These are phyloP conservation scores for Crithidia bombi DNA, from an alignment of 208 protist species.

Conservation along the genomic window DNA sequence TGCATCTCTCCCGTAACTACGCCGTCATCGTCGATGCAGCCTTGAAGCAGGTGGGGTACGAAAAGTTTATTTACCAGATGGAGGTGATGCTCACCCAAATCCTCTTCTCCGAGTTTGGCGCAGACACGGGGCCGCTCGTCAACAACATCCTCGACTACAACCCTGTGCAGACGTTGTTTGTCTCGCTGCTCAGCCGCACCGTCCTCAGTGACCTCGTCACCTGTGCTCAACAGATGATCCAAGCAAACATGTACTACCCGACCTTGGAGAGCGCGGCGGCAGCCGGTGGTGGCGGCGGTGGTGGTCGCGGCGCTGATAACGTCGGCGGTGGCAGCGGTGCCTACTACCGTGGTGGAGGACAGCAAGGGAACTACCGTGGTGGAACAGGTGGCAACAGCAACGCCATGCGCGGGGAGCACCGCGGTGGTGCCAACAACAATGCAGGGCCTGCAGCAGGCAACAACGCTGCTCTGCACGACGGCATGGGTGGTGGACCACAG, in stretches of 20 bases:
- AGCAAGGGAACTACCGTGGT: constrained; percentile 27
- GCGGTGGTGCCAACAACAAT: constrained; percentile 3
- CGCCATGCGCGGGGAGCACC: constrained; percentile 22
- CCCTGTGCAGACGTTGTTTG: constrained; percentile 46
- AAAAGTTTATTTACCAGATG: constrained; percentile 45
- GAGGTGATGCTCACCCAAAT: constrained; percentile 44
- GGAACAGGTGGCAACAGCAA: not conserved
- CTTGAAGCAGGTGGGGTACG: constrained; percentile 31
- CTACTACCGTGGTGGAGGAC: constrained; percentile 23
- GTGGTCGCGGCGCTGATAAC: constrained; percentile 2
- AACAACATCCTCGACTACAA: constrained; percentile 39
- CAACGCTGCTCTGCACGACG: constrained; percentile 19
- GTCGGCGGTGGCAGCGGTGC: constrained; percentile 8
- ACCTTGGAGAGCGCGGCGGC: constrained; percentile 6
- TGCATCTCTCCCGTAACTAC: constrained; percentile 39
- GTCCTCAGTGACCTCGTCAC: constrained; percentile 50
- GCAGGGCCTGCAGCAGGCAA: not conserved
- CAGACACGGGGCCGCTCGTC: constrained; percentile 41
- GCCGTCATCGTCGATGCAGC: constrained; percentile 33
- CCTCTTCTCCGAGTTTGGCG: constrained; percentile 36
- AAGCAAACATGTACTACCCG: constrained; percentile 27
- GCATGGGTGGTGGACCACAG: not conserved
- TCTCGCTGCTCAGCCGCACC: constrained; percentile 43
- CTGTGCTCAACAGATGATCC: constrained; percentile 42
- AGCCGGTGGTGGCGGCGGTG: not conserved